A percentile compares a stretch with the other conserved stretches of the same genome.
Conservation (phyloP, 139 green algal genomes). For the Desmodesmus armatus region DNA sequence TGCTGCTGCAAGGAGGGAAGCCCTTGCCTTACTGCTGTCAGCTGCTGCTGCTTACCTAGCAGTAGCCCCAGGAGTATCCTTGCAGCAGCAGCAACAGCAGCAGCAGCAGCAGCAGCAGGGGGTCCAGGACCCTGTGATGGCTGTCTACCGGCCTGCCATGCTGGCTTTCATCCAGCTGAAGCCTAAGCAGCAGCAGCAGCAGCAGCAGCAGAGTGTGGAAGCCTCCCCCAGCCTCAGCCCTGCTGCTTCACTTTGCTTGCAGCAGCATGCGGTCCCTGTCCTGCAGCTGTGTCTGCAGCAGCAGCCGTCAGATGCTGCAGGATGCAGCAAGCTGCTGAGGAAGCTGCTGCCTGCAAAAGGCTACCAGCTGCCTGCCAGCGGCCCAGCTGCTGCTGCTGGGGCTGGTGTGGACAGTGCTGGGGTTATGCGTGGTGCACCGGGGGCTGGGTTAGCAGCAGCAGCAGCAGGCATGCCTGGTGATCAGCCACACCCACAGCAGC, state of each 20-base stretch:
- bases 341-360: conserved; percentile 39
- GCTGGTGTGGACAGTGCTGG: background rate
- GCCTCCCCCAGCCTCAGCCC: no score
- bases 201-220: background rate
- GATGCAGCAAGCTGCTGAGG: background rate
- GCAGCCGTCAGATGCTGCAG: background rate
- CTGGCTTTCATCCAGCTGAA: conserved; percentile 50
- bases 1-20: background rate
- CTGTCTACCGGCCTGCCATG: conserved; percentile 34
- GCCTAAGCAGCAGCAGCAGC: conserved; percentile 1
- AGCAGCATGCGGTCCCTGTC: conserved; percentile 32
- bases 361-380: conserved; percentile 1
- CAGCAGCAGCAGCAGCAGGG: background rate
- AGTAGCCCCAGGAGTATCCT: conserved; percentile 25
- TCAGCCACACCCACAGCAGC: conserved; percentile 10
- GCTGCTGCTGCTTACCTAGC: conserved; percentile 40
- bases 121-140: background rate
- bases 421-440: background rate
- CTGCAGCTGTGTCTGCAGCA: conserved; percentile 36
- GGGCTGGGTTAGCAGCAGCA: no score
- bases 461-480: no score
- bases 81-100: background rate
- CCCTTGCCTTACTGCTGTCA: conserved; percentile 44
- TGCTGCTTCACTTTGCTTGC: no score
- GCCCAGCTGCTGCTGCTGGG: background rate